Conservation (phyloP, 257 asterid species). For the Eustoma russellianum region DNA sequence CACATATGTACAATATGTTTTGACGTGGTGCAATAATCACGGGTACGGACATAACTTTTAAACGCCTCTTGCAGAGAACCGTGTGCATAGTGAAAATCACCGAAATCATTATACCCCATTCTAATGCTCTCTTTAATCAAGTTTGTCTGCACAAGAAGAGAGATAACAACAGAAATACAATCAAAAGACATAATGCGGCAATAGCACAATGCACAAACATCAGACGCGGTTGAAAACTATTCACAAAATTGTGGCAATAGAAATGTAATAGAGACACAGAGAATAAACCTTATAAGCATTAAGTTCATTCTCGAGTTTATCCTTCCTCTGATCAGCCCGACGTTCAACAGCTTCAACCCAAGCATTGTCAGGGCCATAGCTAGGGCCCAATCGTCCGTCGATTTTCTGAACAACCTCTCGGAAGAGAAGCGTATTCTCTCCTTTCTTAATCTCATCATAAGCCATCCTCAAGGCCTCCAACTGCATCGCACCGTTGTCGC, state of each 20-base stretch:
- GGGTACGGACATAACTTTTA: constrained; percentile 83
- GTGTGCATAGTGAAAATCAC: constrained; percentile 82
- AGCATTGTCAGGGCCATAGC: constrained; percentile 45
- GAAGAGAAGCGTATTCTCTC: constrained; percentile 76
- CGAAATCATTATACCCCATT: constrained; percentile 98
- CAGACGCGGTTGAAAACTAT: too few relatives aligned
- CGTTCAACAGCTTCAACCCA: constrained; percentile 85
- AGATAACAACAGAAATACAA: not conserved
- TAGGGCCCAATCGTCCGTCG: constrained; percentile 63
- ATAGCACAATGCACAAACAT: too few relatives aligned
- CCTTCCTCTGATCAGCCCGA: constrained; percentile 68
- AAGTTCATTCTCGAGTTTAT: constrained; percentile 88
- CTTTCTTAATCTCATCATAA: constrained; percentile 87
- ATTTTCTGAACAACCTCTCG: constrained; percentile 74
- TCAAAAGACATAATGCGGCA: not conserved
- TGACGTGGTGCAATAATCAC: constrained; percentile 91
- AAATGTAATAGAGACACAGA: not conserved
- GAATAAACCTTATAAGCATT: constrained; percentile 66
- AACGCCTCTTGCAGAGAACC: constrained; percentile 90
- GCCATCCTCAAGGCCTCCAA: constrained; percentile 90
- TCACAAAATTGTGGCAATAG: not conserved
- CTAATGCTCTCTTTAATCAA: constrained; percentile 96
- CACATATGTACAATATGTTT: constrained; percentile 88
- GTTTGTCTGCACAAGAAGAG: constrained; percentile 57
- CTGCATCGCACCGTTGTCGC: constrained; percentile 60